Percentiles rank a stretch among this genome's conserved stretches.
Conservation (phyloP, 2,329 filamentous ascomycete species). For the Diaporthe eres region DNA sequence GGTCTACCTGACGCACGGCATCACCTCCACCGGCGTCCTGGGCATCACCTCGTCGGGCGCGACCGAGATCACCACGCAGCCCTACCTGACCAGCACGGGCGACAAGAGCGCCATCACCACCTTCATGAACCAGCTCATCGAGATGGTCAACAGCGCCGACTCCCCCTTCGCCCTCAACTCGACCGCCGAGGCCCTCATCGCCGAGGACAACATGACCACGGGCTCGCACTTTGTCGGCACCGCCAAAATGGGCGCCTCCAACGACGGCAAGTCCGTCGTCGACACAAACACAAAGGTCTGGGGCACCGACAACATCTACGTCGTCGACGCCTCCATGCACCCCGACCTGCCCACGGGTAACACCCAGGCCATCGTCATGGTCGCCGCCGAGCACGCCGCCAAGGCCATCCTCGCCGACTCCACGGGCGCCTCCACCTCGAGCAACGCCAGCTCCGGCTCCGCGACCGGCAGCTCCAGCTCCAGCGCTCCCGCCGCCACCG, state of each 20-base stretch:
- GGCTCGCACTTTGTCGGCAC: conserved; percentile 52
- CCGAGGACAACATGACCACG: conserved; percentile 40
- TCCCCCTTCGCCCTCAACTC: conserved; percentile 45
- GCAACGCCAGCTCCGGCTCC: conserved; percentile 13
- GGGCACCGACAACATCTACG: conserved; percentile 73
- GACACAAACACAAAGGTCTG: conserved; percentile 62
- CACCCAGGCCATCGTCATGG: conserved; percentile 61
- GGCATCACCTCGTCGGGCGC: conserved; percentile 55
- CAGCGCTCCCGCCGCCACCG: background rate
- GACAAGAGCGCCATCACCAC: conserved; percentile 49
- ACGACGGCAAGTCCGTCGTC: conserved; percentile 52
- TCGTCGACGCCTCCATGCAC: conserved; percentile 75
- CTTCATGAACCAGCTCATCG: conserved; percentile 48
- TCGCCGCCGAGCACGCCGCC: conserved; percentile 55
- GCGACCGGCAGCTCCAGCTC: conserved; percentile 18
- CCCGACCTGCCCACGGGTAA: conserved; percentile 75
- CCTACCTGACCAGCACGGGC: conserved; percentile 52
- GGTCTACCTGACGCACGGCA: conserved; percentile 65
- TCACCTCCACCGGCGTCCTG: conserved; percentile 61
- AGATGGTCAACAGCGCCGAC: conserved; percentile 46
- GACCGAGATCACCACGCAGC: conserved; percentile 57
- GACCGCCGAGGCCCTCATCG: conserved; percentile 41
- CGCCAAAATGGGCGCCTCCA: conserved; percentile 49
- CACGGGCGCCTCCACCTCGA: conserved; percentile 35
- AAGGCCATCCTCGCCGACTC: conserved; percentile 43